Evolutionary conservation across 2,329 filamentous ascomycete species (phyloP), one percentile per base, ranked within the genome.

Genomic region (Nemania serpens): DNA sequence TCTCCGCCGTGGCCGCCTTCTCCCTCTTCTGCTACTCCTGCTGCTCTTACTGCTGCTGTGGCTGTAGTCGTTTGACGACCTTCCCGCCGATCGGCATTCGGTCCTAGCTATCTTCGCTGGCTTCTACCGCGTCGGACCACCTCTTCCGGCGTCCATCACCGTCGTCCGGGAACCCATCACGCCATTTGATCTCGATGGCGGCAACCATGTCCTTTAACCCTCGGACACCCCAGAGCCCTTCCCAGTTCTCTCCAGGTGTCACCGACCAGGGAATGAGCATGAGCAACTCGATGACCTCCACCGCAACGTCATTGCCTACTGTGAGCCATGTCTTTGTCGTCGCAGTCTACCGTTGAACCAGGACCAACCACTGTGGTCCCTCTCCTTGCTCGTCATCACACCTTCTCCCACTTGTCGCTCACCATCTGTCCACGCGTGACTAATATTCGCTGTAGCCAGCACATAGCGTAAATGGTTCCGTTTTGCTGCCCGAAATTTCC

Each of bases 161-260:
- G 57, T n/a, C 57, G 45, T 57, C 36, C 41, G 57, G 42, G 62
- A 56, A 13, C 58, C 46, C 25, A n/a, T 34, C 42, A 18, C 10
- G 59, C 46, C 59, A 34, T 56, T n/a, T 51, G 64, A 69, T 43
- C 69, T 74, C 74, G 71, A 75, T 73, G 70, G 74, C 75, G 78
- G 83, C 25, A 29, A 29, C 75, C 75, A 88, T 88, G 85, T 86
- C 84, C 77, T 87, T 84, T 80, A 85, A 88, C 75, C 86, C 86
- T 69, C 85, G 85, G 71, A 88, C 86, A 69, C 86, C 86, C 73
- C 85, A 88, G 80, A 88, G 86, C 74, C 86, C 86, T 73, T 87
- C 84, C 73, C 83, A 86, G 73, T 79, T 82, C 72, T 86, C 83
- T 67, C 82, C 83, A 65, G 82, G 78, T 69, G 82, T 79, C 67